A percentile compares a stretch with the other conserved stretches of the same genome.
Evolutionary conservation across 257 asterid species (phyloP).

Genomic region (Forsythia viridissima): DNA sequence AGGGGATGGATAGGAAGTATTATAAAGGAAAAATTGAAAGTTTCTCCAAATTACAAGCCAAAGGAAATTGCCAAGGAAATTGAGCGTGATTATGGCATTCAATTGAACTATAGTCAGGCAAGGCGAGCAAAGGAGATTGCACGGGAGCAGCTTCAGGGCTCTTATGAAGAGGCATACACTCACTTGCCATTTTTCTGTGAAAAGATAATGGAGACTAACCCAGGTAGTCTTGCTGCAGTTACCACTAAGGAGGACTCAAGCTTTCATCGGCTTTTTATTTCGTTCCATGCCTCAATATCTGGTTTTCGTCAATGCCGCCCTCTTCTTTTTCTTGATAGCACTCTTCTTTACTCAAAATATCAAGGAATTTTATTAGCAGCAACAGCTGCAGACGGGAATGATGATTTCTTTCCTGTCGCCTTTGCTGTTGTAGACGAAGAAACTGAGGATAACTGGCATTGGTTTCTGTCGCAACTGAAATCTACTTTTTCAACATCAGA

Average conservation of each 20-base stretch:
- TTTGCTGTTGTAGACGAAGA: constrained; percentile 97
- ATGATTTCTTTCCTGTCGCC: constrained; percentile 86
- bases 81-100: constrained; percentile 97
- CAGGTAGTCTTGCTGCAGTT: constrained; percentile 82
- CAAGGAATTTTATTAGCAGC: constrained; percentile 93
- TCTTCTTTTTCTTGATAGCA: constrained; percentile 87
- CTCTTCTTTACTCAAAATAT: constrained; percentile 90
- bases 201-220: constrained; percentile 89
- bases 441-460: constrained; percentile 87
- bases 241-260: constrained; percentile 93
- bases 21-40: constrained; percentile 86
- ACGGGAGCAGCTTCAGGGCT: constrained; percentile 98
- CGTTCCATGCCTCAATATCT: constrained; percentile 85
- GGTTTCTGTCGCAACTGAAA: constrained; percentile 88
- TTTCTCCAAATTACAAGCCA: constrained; percentile 87
- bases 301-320: constrained; percentile 97
- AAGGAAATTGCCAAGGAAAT: constrained; percentile 94
- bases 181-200: constrained; percentile 83
- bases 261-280: constrained; percentile 76
- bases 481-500: constrained; percentile 73
- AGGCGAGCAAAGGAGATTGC: constrained; percentile 99
- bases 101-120: constrained; percentile 94
- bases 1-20: constrained; percentile 98
- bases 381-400: constrained; percentile 89
- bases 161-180: constrained; percentile 88